Percentiles rank a stretch among this genome's conserved stretches.
Conservation (phyloP, 1,284 basidiomycete genomes). For the Mycena sp. region DNA sequence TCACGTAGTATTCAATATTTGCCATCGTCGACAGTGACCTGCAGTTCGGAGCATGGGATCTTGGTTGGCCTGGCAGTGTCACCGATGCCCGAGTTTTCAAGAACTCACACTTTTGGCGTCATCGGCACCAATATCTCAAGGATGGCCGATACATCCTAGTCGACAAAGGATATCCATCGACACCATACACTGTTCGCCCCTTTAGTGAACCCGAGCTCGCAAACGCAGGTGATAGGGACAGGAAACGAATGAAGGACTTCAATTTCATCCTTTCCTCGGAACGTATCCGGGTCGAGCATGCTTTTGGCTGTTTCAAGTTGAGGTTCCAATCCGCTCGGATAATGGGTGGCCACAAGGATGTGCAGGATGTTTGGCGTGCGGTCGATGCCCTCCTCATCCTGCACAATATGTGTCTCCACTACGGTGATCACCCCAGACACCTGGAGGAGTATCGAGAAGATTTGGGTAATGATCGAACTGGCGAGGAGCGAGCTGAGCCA, state of each 20-base stretch:
- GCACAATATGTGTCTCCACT: slow-evolving; percentile 36
- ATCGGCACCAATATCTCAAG: slow-evolving; percentile 6
- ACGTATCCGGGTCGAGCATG: slow-evolving; percentile 38
- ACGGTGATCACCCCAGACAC: slow-evolving; percentile 22
- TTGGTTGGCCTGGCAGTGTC: slow-evolving; percentile 5
- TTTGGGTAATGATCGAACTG: slow-evolving; percentile 9
- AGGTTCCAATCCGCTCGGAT: slow-evolving; percentile 35
- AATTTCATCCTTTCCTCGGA: slow-evolving; percentile 37
- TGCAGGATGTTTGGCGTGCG: slow-evolving; percentile 34
- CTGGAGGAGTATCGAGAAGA: slow-evolving; percentile 8
- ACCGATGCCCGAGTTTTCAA: slow-evolving; percentile 5
- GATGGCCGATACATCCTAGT: slow-evolving; percentile 8
- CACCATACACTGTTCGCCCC: slow-evolving; percentile 11
- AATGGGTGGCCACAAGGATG: slow-evolving; percentile 34
- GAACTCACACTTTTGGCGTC: slow-evolving; percentile 10
- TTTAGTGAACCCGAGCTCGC: slow-evolving; percentile 11
- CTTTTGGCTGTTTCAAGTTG: slow-evolving; percentile 39
- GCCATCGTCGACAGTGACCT: slow-evolving; percentile 5
- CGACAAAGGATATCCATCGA: slow-evolving; percentile 15
- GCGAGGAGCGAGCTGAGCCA: slow-evolving; percentile 1
- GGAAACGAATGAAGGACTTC: slow-evolving; percentile 27
- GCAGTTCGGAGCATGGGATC: slow-evolving; percentile 3
- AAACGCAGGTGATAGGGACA: slow-evolving; percentile 8
- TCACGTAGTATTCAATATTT: slow-evolving; percentile 9
- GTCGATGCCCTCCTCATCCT: slow-evolving; percentile 39